Base-by-base conservation (phyloP, 2,329 filamentous ascomycete genomes). In the Claviceps digitariae region DNA sequence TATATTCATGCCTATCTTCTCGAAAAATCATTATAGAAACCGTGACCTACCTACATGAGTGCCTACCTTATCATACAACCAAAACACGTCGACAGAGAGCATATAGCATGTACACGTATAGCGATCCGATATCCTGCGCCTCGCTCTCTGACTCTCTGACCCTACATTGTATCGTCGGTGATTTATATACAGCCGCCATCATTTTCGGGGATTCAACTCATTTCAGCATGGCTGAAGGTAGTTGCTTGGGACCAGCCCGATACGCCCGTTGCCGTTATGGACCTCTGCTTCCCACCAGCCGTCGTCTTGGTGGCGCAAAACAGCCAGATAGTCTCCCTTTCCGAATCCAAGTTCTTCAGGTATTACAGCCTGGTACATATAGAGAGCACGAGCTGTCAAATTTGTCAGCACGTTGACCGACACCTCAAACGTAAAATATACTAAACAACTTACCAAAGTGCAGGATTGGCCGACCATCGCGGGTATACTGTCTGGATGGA, bases 211-310 rank as follows among this genome's bases (percentile, higher is more conserved):
- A n/a, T 12, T 12, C 13, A 25, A 47, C 23, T 10, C 23, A 27
- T 12, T 50, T 46, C 47, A 78, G 56, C 73, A 74, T 46, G 75
- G 69, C 66, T 82, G 77, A 55, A 85, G 72, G 61, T 85, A 85
- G 64, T 85, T 85, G 67, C 82, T 84, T 58, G 82, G 82, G 58
- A 85, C 81, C 63, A 85, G 72, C 56, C 82, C 82, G 54, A 76
- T 66, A 50, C 70, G 75, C 50, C 77, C 81, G 57, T 75, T 78
- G 57, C 77, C 76, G 25, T 84, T 83, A 47, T 90, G 87, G 43
- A 96, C 81, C 68, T 96, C 91, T 13, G 94, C 94, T 72, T 98
- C 93, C 93, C 94, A 98, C 93, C 93, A 98, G 21, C 93, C 93
- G 65, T 98, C 93, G 66, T 98, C 93, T 70, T 98, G 93, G 63